Percentiles rank a stretch among this genome's conserved stretches.
Evolutionary conservation across 208 protist species (phyloP).

Genomic region (Entamoeba histolytica): DNA sequence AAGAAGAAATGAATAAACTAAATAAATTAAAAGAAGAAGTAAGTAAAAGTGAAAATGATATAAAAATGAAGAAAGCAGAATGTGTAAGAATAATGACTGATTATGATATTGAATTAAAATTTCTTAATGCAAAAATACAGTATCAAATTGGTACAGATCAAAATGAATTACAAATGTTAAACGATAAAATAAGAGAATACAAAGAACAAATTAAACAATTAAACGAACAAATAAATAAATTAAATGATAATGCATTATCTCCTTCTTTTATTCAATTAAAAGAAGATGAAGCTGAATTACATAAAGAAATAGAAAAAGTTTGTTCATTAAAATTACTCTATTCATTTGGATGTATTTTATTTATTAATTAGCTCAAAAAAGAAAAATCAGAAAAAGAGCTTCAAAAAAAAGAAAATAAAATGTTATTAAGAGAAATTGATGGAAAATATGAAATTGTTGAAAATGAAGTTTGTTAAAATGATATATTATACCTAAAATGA

Average conservation of each 20-base stretch:
- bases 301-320: not conserved
- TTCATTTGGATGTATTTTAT: not conserved
- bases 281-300: not conserved
- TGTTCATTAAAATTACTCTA: not conserved
- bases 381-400: not conserved
- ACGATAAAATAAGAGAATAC: not conserved
- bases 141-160: not conserved
- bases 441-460: not conserved
- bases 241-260: no score
- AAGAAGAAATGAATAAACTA: not conserved
- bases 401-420: not conserved
- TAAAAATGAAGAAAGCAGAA: not conserved
- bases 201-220: not conserved
- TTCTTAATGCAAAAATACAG: not conserved
- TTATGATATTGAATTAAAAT: not conserved
- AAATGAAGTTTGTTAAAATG: not conserved
- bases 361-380: not conserved
- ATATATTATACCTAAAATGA: not conserved
- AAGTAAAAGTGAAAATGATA: not conserved
- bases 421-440: not conserved
- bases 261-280: not conserved
- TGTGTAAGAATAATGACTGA: not conserved
- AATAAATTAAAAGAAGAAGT: not conserved
- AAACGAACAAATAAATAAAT: no score
- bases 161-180: not conserved